These are phyloP conservation scores for Amylostereum areolatum DNA, from an alignment of 1,284 basidiomycete genomes.

Conservation along the genomic window DNA sequence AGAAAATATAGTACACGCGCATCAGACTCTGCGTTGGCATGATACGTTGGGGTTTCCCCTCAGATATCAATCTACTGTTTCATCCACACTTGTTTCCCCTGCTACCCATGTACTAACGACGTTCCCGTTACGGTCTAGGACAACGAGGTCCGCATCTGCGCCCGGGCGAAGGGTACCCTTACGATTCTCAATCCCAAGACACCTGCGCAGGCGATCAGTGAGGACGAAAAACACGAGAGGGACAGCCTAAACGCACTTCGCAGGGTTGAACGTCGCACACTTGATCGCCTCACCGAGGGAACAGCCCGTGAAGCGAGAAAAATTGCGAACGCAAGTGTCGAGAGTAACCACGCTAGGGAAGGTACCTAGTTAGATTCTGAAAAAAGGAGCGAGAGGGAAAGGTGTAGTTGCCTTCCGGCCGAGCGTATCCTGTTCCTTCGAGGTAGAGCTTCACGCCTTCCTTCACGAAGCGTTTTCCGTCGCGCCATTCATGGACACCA, in stretches of 20 bases:
- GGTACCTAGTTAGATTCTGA: too few species aligned
- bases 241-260: constrained; percentile 40
- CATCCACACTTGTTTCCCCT: constrained; percentile 68
- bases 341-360: constrained; percentile 65
- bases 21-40: too few species aligned
- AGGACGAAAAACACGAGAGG: neutral
- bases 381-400: constrained; percentile 9
- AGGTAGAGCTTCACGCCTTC: constrained; percentile 77
- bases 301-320: constrained; percentile 76
- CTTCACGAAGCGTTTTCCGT: constrained; percentile 73
- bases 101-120: constrained; percentile 78
- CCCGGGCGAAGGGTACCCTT: constrained; percentile 80
- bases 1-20: too few species aligned
- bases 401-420: constrained; percentile 64
- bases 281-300: constrained; percentile 78
- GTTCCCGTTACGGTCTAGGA: constrained; percentile 64
- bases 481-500: constrained; percentile 84
- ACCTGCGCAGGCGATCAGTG: constrained; percentile 34
- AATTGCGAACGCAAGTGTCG: constrained; percentile 81
- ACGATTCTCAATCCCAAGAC: constrained; percentile 69
- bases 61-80: constrained; percentile 12
- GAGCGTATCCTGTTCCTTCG: constrained; percentile 79
- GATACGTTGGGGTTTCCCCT: too few species aligned
- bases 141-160: constrained; percentile 78
- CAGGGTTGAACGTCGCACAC: constrained; percentile 81